phyloP scores from a whole-genome alignment of 1,284 basidiomycete species.

The Trametes versicolor region DNA sequence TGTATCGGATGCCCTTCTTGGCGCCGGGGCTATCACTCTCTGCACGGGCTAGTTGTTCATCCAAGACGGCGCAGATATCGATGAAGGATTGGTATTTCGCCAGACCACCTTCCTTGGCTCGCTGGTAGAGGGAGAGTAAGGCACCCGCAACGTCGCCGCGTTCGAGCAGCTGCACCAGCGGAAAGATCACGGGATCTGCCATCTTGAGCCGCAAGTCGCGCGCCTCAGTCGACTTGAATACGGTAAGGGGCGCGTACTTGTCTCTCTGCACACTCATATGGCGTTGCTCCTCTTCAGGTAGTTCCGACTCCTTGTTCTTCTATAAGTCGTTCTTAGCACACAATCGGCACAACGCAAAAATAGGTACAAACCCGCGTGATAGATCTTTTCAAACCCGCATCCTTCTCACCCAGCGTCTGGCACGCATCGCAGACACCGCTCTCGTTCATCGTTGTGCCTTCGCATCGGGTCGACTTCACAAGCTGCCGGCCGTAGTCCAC shows the following conservation, averaged over 20 bases:
- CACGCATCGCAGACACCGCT: background rate
- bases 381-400: background rate
- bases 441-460: background rate
- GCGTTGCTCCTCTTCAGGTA: too few relatives aligned
- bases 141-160: background rate
- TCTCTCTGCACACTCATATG: too few relatives aligned
- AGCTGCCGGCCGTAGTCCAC: background rate
- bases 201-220: too few relatives aligned
- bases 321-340: too few relatives aligned
- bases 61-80: constrained; percentile 9
- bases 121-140: constrained; percentile 9
- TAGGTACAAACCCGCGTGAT: background rate
- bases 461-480: background rate
- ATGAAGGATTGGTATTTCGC: background rate
- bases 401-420: background rate
- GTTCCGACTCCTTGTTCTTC: too few relatives aligned
- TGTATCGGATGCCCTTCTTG: constrained; percentile 16
- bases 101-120: constrained; percentile 6
- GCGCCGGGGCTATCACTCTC: too few relatives aligned
- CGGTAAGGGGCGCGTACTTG: too few relatives aligned
- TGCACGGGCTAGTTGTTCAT: background rate
- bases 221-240: too few relatives aligned
- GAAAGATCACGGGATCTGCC: too few relatives aligned
- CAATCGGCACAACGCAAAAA: background rate
- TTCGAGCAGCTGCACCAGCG: too few relatives aligned